Evolutionary conservation across 805 yeast genomes (phyloP), one percentile per base, ranked within the genome.

Genomic region (Ogataea pilisensis): DNA sequence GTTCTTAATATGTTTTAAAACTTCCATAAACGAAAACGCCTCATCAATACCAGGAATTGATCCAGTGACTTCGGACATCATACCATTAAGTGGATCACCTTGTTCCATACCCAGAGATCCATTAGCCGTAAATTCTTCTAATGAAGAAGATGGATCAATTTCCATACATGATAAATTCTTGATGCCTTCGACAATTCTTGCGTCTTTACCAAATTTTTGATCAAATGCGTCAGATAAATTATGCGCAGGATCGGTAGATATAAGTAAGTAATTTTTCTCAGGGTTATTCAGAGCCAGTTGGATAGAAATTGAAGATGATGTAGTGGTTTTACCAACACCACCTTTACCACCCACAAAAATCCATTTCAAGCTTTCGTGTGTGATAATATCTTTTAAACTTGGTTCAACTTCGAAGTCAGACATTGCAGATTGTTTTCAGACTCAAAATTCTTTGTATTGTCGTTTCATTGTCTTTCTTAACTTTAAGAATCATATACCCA

Each of bases 311-410:
- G 97, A 89, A 35, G 96, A 90, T 1, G 98, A 91, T 3, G 97
- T 86, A 20, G 99, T 93, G 48, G 99, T 93, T 64, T 93, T 93
- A 57, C 99, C 99, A 22, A 93, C 99, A 66, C 99, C 99, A 64
- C 99, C 99, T 71, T 93, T 93, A 53, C 99, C 99, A 51, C 99
- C 99, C 33, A 91, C 98, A 58, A 93, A 93, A 48, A 93, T 83
- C 99, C 99, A 93, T 59, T 85, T 86, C 58, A 93, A 76, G 11
- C 84, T 65, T 21, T 83, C 86, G 46, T 76, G 80, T 22, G 66
- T 50, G 39, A 85, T 69, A 39, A 85, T 67, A 14, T 85, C 80
- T 52, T 78, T 77, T 49, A 85, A 72, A 31, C 83, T 80, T 48
- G 91, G 88, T 50, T 83, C 91, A 28, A 80, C 75, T 47, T 74